Conservation (phyloP, 106 monocot genomes). For the Chionographis japonica region DNA sequence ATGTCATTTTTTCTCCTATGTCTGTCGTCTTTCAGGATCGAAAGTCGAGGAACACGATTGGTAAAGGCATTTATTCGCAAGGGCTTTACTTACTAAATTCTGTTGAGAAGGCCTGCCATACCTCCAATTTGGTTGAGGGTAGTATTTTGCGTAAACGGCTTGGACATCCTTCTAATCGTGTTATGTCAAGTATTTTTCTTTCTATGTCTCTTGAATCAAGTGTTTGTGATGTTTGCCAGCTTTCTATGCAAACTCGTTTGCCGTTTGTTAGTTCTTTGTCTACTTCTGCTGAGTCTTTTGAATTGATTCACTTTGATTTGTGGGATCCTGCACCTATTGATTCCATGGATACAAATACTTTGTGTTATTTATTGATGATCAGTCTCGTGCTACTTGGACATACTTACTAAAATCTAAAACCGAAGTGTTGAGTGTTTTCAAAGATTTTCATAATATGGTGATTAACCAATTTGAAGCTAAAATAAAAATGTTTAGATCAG, state of each 20-base stretch:
- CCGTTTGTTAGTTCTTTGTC: not conserved
- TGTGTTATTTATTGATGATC: not conserved
- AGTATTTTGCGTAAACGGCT: not conserved
- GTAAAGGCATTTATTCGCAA: too few species aligned
- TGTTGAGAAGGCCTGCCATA: too few species aligned
- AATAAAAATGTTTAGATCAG: not conserved
- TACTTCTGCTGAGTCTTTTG: not conserved
- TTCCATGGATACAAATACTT: not conserved
- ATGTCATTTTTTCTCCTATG: too few species aligned
- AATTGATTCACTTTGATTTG: not conserved
- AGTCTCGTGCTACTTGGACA: not conserved
- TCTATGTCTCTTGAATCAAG: not conserved
- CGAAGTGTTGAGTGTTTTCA: not conserved
- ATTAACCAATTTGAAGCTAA: not conserved
- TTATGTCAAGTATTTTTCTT: not conserved
- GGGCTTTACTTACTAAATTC: too few species aligned
- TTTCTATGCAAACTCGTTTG: not conserved
- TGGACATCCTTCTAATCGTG: not conserved
- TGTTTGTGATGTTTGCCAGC: not conserved
- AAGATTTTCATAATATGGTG: constrained; percentile 1
- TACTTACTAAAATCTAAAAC: not conserved
- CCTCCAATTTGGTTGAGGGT: not conserved
- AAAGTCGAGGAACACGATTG: too few species aligned
- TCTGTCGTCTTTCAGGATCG: too few species aligned
- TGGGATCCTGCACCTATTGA: not conserved